Conservation (phyloP, 2,329 filamentous ascomycete genomes). For the Ustulina deusta region DNA sequence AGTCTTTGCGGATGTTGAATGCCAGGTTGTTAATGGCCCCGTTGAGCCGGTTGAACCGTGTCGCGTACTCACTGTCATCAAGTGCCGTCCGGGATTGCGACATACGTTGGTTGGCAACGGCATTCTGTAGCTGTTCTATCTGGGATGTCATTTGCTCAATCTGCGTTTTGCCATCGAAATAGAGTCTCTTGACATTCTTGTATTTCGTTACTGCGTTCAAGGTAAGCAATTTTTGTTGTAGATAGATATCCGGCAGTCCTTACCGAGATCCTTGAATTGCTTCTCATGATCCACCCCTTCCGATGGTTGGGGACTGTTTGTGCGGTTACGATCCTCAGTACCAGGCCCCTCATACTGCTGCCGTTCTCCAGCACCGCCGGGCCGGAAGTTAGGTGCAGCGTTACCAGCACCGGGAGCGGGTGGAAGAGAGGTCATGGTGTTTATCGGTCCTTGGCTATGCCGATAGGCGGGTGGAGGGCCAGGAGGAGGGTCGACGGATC, state of each 20-base stretch:
- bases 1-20: slow-evolving; percentile 96
- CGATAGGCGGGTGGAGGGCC: slow-evolving; percentile 66
- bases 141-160: slow-evolving; percentile 89
- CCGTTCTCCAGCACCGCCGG: slow-evolving; percentile 54
- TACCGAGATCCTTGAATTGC: slow-evolving; percentile 69
- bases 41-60: slow-evolving; percentile 89
- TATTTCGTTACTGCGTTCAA: slow-evolving; percentile 83
- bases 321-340: slow-evolving; percentile 60
- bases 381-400: slow-evolving; percentile 55
- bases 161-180: slow-evolving; percentile 94
- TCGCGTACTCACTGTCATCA: slow-evolving; percentile 93
- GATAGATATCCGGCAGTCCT: slow-evolving; percentile 44
- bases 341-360: slow-evolving; percentile 59
- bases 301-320: slow-evolving; percentile 67
- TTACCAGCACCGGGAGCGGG: slow-evolving; percentile 54
- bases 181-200: slow-evolving; percentile 97
- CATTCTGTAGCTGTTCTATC: slow-evolving; percentile 95
- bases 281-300: slow-evolving; percentile 64
- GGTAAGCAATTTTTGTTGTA: slow-evolving; percentile 49
- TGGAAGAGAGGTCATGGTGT: slow-evolving; percentile 58
- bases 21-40: slow-evolving; percentile 94
- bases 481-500: slow-evolving; percentile 58
- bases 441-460: slow-evolving; percentile 60
- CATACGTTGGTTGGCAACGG: slow-evolving; percentile 94
- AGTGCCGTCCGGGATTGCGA: slow-evolving; percentile 93